A percentile compares a stretch with the other conserved stretches of the same genome.
Evolutionary conservation across 148 eudicot genomes (phyloP).

Genomic region (Nepenthes mirabilis): DNA sequence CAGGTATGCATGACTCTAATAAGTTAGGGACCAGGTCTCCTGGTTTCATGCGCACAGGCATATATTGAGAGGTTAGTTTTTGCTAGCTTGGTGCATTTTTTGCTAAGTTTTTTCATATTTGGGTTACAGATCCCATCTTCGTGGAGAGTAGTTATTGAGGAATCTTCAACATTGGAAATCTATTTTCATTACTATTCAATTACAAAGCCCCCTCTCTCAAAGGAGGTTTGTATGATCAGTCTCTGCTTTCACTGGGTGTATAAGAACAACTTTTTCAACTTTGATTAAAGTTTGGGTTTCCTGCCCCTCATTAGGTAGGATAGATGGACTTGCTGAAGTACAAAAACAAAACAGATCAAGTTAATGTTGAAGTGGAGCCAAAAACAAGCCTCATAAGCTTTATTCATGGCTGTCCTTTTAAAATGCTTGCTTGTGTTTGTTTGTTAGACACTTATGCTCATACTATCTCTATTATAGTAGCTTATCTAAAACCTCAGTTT

Average conservation of each 20-base stretch:
- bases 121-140: conserved; percentile 53
- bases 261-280: neutral
- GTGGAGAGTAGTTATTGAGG: conserved; percentile 74
- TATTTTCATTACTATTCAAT: conserved; percentile 81
- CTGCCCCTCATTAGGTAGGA: neutral
- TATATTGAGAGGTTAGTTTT: neutral
- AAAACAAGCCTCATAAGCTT: neutral
- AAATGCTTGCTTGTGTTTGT: too few species aligned
- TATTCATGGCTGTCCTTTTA: too few species aligned
- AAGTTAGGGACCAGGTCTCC: too few species aligned
- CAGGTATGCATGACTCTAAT: conserved; percentile 35
- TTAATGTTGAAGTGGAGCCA: neutral
- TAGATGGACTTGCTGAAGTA: neutral
- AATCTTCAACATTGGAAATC: conserved; percentile 64
- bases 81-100: neutral
- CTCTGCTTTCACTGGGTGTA: neutral
- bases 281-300: neutral
- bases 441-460: too few species aligned
- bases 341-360: too few species aligned
- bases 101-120: conserved; percentile 5
- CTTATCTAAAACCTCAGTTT: too few species aligned
- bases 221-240: conserved; percentile 46
- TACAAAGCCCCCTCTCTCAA: conserved; percentile 66
- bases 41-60: too few species aligned
- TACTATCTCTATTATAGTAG: too few species aligned